Percentiles rank a stretch among this genome's conserved stretches.
Conservation (phyloP, 1,284 basidiomycete genomes). For the Moniliophthora roreri region DNA sequence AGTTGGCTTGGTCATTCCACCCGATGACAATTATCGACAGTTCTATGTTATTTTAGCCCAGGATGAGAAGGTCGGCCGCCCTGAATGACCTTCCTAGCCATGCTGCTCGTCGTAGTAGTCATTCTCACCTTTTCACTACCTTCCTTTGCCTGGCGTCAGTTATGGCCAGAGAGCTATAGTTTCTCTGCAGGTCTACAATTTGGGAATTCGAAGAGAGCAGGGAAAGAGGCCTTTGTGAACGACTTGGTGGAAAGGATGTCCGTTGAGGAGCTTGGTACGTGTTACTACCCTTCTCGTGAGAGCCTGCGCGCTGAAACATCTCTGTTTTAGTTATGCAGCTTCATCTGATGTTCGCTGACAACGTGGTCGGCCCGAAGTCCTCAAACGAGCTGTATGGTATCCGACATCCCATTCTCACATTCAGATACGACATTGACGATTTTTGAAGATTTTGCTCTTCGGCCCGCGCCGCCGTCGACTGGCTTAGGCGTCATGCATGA, state of each 20-base stretch:
- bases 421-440: neutral
- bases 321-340: conserved; percentile 22
- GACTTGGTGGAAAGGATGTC: conserved; percentile 20
- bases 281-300: neutral
- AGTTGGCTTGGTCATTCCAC: too few species aligned
- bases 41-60: too few species aligned
- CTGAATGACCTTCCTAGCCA: too few species aligned
- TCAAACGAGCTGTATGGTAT: conserved; percentile 24
- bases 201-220: conserved; percentile 1
- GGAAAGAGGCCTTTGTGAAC: conserved; percentile 22
- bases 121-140: too few species aligned
- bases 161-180: conserved; percentile 1
- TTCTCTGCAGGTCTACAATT: neutral
- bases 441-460: conserved; percentile 20
- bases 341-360: conserved; percentile 29
- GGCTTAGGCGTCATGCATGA: conserved; percentile 28
- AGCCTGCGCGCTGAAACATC: neutral
- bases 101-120: too few species aligned
- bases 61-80: too few species aligned
- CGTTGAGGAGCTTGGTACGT: conserved; percentile 20
- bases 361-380: conserved; percentile 27
- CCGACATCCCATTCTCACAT: neutral
- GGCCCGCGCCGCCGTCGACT: conserved; percentile 17
- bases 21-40: too few species aligned
- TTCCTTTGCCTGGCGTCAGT: neutral